Evolutionary conservation across 352 stramenopile species (phyloP).

Genomic region (Halophytophthora batemanensis): DNA sequence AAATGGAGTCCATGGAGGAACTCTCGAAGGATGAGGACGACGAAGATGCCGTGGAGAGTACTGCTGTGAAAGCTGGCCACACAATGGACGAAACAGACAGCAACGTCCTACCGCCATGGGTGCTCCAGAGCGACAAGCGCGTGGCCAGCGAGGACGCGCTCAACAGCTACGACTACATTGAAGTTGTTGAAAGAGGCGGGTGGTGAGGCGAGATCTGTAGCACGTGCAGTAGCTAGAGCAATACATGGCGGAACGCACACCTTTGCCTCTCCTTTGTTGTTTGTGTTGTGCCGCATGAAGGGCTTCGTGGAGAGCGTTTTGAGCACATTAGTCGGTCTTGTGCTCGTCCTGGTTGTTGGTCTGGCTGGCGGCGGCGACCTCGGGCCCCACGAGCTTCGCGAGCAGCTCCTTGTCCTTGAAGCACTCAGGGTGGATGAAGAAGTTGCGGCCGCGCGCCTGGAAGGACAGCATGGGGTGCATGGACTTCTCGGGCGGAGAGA

Average conservation of each 20-base stretch:
- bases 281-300: neutral
- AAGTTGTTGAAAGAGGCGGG: conserved; percentile 50
- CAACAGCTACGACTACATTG: conserved; percentile 85
- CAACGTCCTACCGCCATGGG: conserved; percentile 3
- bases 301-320: no score
- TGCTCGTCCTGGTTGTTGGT: conserved; percentile 12
- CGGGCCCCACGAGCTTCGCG: conserved; percentile 49
- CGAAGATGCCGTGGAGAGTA: conserved; percentile 2
- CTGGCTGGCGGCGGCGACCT: conserved; percentile 6
- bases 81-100: no score
- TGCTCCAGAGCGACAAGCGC: conserved; percentile 40
- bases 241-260: no score
- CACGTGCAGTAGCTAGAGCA: neutral
- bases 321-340: conserved; percentile 3
- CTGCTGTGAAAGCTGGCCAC: neutral
- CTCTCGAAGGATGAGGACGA: conserved; percentile 46
- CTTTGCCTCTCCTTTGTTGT: neutral
- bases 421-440: conserved; percentile 80
- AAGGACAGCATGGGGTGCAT: conserved; percentile 88
- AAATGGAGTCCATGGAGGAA: conserved; percentile 55
- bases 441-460: conserved; percentile 57
- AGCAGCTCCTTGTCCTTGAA: conserved; percentile 59
- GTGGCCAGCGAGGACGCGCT: conserved; percentile 65
- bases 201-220: conserved; percentile 30
- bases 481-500: conserved; percentile 41